phyloP scores from a whole-genome alignment of 225 moss, liverwort and hornwort genomes.

The Antitrichia curtipendula region DNA sequence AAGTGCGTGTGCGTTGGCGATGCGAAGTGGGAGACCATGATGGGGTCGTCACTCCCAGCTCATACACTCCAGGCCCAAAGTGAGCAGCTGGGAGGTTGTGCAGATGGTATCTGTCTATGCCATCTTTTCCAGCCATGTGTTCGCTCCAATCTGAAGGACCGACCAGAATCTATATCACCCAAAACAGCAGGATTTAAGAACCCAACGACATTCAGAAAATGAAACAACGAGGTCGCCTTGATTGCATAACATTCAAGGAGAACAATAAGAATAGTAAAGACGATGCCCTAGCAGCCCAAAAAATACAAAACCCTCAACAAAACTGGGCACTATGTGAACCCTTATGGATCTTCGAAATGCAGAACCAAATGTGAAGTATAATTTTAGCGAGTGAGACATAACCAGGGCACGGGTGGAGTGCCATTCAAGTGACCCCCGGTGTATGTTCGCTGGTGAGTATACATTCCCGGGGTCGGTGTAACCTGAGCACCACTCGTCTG shows the following conservation, averaged over 20 bases:
- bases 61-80: conserved; percentile 82
- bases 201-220: background rate
- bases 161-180: conserved; percentile 45
- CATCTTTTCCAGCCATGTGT: conserved; percentile 52
- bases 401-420: background rate
- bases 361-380: background rate
- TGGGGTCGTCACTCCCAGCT: conserved; percentile 64
- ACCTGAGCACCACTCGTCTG: background rate
- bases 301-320: background rate
- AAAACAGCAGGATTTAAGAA: conserved; percentile 3
- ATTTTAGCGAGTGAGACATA: background rate
- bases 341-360: background rate
- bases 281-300: background rate
- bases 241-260: background rate
- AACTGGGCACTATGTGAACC: background rate
- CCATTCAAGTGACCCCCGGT: background rate
- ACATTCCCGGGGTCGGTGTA: background rate
- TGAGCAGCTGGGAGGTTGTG: conserved; percentile 64
- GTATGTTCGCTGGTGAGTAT: background rate
- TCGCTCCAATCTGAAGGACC: conserved; percentile 81
- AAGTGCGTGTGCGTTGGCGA: conserved; percentile 9
- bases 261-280: background rate
- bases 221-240: background rate
- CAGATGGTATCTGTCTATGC: conserved; percentile 47
- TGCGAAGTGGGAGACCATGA: conserved; percentile 27